Percentiles rank a stretch among this genome's conserved stretches.
These are phyloP conservation scores for Pleurozium schreberi DNA, from an alignment of 225 moss, liverwort and hornwort species.

Conservation along the genomic window DNA sequence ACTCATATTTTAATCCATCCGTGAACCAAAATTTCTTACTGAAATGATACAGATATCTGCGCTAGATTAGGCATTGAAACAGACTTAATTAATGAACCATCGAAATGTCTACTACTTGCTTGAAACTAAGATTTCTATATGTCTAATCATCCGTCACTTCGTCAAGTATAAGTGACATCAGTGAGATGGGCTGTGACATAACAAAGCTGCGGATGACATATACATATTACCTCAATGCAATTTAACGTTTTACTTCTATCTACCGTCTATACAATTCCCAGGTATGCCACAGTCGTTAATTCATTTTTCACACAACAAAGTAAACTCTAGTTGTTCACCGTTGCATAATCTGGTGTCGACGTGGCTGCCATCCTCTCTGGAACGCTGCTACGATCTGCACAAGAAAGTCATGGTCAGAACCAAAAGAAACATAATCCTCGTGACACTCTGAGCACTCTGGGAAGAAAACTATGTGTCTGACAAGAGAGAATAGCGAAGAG, in stretches of 20 bases:
- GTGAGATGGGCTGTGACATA: neutral
- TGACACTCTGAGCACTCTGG: neutral
- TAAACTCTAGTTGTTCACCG: slow-evolving; percentile 8
- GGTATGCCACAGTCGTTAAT: neutral
- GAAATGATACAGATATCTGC: neutral
- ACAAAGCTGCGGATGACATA: neutral
- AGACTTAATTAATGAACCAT: neutral
- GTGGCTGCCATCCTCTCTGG: neutral
- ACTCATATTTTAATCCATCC: neutral
- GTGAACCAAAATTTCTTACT: neutral
- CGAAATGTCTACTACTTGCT: neutral
- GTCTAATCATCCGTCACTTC: neutral
- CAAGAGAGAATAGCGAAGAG: no score
- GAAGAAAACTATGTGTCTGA: neutral
- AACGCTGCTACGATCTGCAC: neutral
- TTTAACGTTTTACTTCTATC: neutral
- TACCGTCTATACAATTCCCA: neutral
- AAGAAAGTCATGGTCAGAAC: neutral
- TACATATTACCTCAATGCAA: neutral
- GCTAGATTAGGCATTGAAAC: neutral
- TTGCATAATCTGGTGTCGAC: neutral
- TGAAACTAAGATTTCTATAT: neutral
- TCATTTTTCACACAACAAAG: neutral
- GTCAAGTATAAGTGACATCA: no score
- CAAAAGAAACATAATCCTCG: neutral